Evolutionary conservation across 495 filamentous ascomycete species (phyloP).

Genomic region (Podospora didyma): DNA sequence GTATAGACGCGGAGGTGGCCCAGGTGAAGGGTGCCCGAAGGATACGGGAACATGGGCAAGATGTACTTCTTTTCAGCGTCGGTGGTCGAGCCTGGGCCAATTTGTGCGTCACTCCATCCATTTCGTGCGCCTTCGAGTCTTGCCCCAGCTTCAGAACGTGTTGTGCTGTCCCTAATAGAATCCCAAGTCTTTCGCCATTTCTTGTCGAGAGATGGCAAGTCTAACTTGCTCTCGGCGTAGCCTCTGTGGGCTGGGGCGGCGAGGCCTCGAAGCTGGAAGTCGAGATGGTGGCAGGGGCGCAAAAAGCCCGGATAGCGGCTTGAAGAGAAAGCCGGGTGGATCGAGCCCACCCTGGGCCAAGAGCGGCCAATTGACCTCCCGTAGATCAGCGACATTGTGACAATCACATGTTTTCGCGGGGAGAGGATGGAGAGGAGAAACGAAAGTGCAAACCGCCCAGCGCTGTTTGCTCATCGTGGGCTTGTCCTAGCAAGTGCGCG

Average conservation of each 20-base stretch:
- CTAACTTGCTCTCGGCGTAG: conserved; percentile 44
- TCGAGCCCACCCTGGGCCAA: conserved; percentile 13
- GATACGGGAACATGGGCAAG: conserved; percentile 91
- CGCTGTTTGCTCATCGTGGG: not conserved
- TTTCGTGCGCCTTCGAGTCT: no score
- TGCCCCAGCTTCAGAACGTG: no score
- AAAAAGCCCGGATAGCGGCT: not conserved
- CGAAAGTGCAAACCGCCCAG: not conserved
- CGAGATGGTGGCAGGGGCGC: conserved; percentile 3
- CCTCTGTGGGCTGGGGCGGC: conserved; percentile 15
- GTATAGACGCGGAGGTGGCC: conserved; percentile 88
- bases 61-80: conserved; percentile 60
- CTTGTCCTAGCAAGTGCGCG: not conserved
- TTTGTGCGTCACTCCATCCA: no score
- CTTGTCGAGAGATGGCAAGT: conserved; percentile 61
- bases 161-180: not conserved
- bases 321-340: not conserved
- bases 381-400: conserved; percentile 25
- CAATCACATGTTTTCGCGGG: conserved; percentile 16
- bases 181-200: conserved; percentile 65
- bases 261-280: conserved; percentile 3
- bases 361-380: conserved; percentile 29
- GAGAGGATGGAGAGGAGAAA: not conserved
- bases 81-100: conserved; percentile 12
- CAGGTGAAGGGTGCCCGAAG: conserved; percentile 84